Conservation (phyloP, 257 asterid genomes). For the Mitragyna speciosa region DNA sequence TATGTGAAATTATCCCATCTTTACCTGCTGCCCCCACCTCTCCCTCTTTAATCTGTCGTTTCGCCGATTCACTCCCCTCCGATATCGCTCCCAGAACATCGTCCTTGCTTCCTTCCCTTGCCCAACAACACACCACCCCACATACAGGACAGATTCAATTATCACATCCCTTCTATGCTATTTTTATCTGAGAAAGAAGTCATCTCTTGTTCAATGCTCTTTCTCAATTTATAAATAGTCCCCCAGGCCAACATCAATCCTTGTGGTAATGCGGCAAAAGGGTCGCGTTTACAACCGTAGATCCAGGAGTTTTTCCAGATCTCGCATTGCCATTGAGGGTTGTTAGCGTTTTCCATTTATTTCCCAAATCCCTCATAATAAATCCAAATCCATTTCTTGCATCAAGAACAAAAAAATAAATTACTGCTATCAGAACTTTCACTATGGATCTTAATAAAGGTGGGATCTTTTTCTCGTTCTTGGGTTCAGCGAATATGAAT, state of each 20-base stretch:
- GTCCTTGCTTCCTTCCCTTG: background rate
- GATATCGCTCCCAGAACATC: background rate
- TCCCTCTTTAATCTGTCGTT: conserved; percentile 1
- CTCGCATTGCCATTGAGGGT: conserved; percentile 90
- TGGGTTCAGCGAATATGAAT: background rate
- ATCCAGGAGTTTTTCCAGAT: conserved; percentile 88
- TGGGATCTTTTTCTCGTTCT: conserved; percentile 16
- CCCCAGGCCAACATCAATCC: background rate
- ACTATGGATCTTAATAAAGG: conserved; percentile 64
- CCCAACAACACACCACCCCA: too few species aligned
- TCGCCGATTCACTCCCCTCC: background rate
- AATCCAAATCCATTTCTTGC: background rate
- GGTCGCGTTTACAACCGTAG: conserved; percentile 64
- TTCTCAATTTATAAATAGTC: conserved; percentile 25
- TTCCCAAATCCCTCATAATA: background rate
- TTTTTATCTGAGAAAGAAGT: background rate
- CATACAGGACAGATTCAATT: too few species aligned
- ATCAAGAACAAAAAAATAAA: background rate
- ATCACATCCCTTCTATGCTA: too few species aligned
- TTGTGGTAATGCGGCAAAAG: conserved; percentile 69
- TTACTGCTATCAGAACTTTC: background rate
- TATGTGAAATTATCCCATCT: too few species aligned
- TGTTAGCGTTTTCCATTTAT: conserved; percentile 25
- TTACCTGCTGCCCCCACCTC: too few species aligned
- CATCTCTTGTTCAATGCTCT: conserved; percentile 4